Percentiles rank a stretch among this genome's conserved stretches.
phyloP scores from a whole-genome alignment of 192 early-diverging fungal species.

The Backusella parvicylindrica region DNA sequence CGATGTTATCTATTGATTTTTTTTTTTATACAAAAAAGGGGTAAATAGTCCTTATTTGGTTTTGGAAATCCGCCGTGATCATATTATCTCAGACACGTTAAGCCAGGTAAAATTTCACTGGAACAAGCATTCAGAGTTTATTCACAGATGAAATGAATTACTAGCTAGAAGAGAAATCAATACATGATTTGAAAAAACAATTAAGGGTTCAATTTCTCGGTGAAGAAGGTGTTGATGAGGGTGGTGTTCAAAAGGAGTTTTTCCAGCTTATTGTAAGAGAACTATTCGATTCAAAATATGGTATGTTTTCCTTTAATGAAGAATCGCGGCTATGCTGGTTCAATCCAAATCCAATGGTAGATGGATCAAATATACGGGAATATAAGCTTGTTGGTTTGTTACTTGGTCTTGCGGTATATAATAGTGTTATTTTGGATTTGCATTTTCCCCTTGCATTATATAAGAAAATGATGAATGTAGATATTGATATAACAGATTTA shows the following conservation, averaged over 20 bases:
- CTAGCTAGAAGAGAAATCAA: conserved; percentile 73
- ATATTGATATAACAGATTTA: conserved; percentile 70
- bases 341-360: conserved; percentile 47
- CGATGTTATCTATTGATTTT: not conserved
- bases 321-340: conserved; percentile 75
- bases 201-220: conserved; percentile 88
- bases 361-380: conserved; percentile 62
- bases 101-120: conserved; percentile 34
- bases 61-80: conserved; percentile 67
- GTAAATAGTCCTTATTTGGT: conserved; percentile 74
- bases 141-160: conserved; percentile 8
- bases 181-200: conserved; percentile 87
- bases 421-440: conserved; percentile 87
- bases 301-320: conserved; percentile 76
- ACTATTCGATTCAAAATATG: conserved; percentile 91
- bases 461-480: conserved; percentile 78
- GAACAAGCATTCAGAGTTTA: not conserved
- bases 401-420: conserved; percentile 90
- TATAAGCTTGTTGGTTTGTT: conserved; percentile 85
- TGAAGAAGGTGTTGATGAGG: conserved; percentile 94
- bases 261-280: conserved; percentile 89
- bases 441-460: conserved; percentile 85
- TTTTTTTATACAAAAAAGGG: conserved; percentile 28
- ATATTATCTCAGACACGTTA: conserved; percentile 66
- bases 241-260: conserved; percentile 97